Conservation (phyloP, 441 rosid species). For the Biscutella auriculata region DNA sequence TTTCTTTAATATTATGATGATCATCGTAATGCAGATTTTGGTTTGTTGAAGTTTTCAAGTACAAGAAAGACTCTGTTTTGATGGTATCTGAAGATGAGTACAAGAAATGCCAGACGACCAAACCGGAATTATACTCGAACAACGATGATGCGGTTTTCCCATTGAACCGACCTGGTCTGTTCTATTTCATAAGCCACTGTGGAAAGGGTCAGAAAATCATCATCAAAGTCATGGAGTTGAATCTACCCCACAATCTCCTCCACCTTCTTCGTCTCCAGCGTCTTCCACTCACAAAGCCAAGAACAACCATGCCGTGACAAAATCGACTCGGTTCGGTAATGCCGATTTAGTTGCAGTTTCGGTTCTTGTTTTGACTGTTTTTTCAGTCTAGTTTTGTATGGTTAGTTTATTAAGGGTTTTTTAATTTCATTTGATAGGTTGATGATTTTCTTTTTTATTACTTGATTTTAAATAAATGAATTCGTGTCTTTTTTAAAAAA, state of each 20-base stretch:
- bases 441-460: neutral
- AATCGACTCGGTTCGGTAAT: neutral
- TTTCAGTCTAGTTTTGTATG: neutral
- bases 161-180: constrained; percentile 40
- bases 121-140: constrained; percentile 59
- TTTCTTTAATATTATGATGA: neutral
- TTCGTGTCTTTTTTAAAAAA: neutral
- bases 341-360: neutral
- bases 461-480: neutral
- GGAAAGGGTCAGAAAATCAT: constrained; percentile 58
- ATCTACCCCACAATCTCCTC: neutral
- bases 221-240: constrained; percentile 38
- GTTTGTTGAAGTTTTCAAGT: constrained; percentile 37
- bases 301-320: neutral
- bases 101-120: constrained; percentile 50
- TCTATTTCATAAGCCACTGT: constrained; percentile 66
- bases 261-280: neutral
- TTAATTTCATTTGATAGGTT: neutral
- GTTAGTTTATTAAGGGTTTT: neutral
- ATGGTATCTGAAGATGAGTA: constrained; percentile 46
- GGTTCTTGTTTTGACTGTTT: neutral
- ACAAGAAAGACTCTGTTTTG: constrained; percentile 58
- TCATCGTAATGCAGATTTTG: neutral
- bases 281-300: constrained; percentile 1
- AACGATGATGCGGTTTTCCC: constrained; percentile 37